Evolutionary conservation across 495 filamentous ascomycete genomes (phyloP).

Genomic region (Cercophora newfieldiana): DNA sequence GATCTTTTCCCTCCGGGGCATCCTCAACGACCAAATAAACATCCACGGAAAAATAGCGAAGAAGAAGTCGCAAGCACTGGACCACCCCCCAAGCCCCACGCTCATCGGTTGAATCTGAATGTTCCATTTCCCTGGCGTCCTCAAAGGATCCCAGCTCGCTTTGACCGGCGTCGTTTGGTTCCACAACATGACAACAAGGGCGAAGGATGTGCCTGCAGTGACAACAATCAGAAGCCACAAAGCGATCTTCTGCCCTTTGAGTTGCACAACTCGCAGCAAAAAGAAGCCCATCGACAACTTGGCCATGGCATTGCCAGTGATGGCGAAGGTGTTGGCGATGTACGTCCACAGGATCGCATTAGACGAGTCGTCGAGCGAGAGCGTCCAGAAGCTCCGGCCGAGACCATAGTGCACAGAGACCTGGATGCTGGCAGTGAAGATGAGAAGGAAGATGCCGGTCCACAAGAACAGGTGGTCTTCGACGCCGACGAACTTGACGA

Average conservation of each 20-base stretch:
- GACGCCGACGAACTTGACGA: slow-evolving; percentile 40
- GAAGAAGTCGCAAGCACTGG: slow-evolving; percentile 44
- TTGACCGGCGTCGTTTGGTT: slow-evolving; percentile 40
- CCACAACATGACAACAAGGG: slow-evolving; percentile 39
- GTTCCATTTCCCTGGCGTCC: slow-evolving; percentile 40
- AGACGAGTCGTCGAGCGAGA: slow-evolving; percentile 33
- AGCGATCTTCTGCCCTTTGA: slow-evolving; percentile 36
- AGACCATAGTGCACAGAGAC: slow-evolving; percentile 37
- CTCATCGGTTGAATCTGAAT: slow-evolving; percentile 41
- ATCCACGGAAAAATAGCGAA: slow-evolving; percentile 49
- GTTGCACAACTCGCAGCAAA: slow-evolving; percentile 40
- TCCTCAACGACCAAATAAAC: slow-evolving; percentile 43
- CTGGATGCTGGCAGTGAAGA: slow-evolving; percentile 38
- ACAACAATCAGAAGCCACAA: slow-evolving; percentile 38
- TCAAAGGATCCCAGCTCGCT: slow-evolving; percentile 39
- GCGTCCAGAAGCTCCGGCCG: slow-evolving; percentile 36
- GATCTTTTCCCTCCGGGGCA: slow-evolving; percentile 44
- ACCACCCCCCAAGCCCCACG: slow-evolving; percentile 43
- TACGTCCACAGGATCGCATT: slow-evolving; percentile 43
- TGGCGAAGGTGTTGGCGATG: slow-evolving; percentile 42
- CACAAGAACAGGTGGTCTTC: slow-evolving; percentile 40
- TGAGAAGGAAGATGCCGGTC: slow-evolving; percentile 38
- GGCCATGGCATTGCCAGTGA: slow-evolving; percentile 42
- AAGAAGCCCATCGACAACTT: slow-evolving; percentile 46
- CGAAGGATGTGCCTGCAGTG: slow-evolving; percentile 33